Base-by-base conservation (phyloP, 306 rosid genomes). In the Fragaria iinumae region DNA sequence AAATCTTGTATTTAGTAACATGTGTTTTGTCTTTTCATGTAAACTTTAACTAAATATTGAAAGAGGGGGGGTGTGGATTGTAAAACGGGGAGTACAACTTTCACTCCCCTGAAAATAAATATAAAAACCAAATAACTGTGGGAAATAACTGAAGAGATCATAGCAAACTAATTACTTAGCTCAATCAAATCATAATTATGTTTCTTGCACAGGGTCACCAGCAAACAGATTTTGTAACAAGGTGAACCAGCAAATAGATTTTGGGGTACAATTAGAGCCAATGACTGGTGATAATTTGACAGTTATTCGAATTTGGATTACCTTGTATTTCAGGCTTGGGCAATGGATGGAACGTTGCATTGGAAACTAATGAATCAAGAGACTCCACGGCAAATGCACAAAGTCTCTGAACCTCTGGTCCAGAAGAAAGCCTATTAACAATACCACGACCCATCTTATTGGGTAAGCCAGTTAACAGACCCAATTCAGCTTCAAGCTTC, bases 401-500 rank as follows among this genome's bases (percentile, higher is more conserved):
- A 36, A 89, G 92, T 80, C 86, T 90, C 88, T 95, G 97, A 79
- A 95, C 91, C 86, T 89, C 97, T 39, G 94, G 97, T 73, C 99
- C 99, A 0, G 96, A 92, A n/a, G 97, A 89, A 80, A 95, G 99
- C 88, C 99, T 89, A 83, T 95, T 95, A 38, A 95, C 99, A 68
- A 95, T 92, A 52, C 97, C 99, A 83, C 99, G 84, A 41, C 98
- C 92, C 88, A 89, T 92, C 91, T 92, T 95, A 66, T 82, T 89
- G 0, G 97, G 96, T 76, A 88, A 83, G 48, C 91, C 91, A 67
- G 86, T 86, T 73, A 95, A 82, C 18, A 88, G 96, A 67, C 99
- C 99, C 56, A 95, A 96, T 74, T 95, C 99, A 69, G 83, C 87
- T 84, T 95, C 89, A 86, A 95, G 99, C 84, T 88, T 92, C 88